Conservation (phyloP, 1,139 yeast species). For the Lodderomyces parapsilosis region DNA sequence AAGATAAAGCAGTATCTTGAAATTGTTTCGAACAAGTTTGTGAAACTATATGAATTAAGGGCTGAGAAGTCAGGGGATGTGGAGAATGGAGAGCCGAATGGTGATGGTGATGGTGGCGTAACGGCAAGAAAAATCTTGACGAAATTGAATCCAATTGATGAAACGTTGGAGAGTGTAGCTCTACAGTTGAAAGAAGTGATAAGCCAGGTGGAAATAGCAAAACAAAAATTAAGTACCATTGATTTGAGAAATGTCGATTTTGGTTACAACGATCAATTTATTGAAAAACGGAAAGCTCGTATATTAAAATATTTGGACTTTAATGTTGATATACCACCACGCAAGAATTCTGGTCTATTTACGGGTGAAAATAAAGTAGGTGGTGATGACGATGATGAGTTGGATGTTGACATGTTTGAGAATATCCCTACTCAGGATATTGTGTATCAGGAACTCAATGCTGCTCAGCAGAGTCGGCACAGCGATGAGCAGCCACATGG, state of each 20-base stretch:
- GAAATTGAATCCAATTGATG: slow-evolving; percentile 2
- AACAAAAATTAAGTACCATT: background rate
- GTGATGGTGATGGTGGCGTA: background rate
- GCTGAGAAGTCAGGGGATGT: background rate
- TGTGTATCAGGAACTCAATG: background rate
- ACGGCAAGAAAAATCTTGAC: background rate
- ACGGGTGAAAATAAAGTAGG: background rate
- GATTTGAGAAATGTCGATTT: background rate
- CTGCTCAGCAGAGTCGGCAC: background rate
- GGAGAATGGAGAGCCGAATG: background rate
- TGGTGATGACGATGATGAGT: background rate
- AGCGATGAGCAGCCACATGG: background rate
- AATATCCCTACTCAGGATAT: background rate
- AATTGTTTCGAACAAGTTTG: background rate
- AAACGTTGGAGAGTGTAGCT: slow-evolving; percentile 1
- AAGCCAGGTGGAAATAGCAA: background rate
- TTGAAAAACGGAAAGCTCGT: background rate
- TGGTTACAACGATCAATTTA: background rate
- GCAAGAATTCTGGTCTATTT: background rate
- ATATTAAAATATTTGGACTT: background rate
- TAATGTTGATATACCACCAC: background rate
- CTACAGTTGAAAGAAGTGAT: slow-evolving; percentile 2
- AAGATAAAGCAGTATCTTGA: slow-evolving; percentile 32
- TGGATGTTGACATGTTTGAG: background rate
- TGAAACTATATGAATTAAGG: background rate